Conservation (phyloP, 2,329 filamentous ascomycete species). For the Aspergillus unguis region DNA sequence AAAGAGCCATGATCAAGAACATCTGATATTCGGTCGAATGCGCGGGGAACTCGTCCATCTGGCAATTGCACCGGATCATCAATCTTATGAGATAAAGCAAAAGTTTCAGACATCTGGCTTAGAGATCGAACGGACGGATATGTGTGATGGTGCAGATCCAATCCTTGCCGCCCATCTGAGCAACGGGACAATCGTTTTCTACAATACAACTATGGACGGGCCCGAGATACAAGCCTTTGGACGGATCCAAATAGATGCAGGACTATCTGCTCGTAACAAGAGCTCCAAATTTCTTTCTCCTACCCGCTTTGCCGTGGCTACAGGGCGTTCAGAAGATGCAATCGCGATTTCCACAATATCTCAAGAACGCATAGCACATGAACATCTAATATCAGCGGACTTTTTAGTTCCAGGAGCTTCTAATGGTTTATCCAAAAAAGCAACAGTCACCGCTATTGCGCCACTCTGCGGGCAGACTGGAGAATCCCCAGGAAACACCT, state of each 20-base stretch:
- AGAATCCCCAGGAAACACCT: constrained; percentile 46
- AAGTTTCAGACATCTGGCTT: constrained; percentile 46
- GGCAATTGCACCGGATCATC: constrained; percentile 33
- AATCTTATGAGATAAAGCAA: constrained; percentile 30
- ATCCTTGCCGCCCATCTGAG: constrained; percentile 53
- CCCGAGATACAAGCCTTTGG: constrained; percentile 38
- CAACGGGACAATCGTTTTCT: constrained; percentile 49
- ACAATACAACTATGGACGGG: constrained; percentile 35
- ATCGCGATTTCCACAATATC: constrained; percentile 52
- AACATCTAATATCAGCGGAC: constrained; percentile 38
- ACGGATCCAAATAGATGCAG: constrained; percentile 20
- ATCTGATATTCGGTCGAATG: constrained; percentile 55
- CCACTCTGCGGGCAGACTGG: constrained; percentile 29
- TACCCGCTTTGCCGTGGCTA: constrained; percentile 51
- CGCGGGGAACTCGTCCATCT: constrained; percentile 50
- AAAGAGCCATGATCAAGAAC: constrained; percentile 37
- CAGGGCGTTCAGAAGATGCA: constrained; percentile 41
- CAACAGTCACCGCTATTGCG: constrained; percentile 36
- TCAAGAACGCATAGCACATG: constrained; percentile 40
- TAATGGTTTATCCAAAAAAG: constrained; percentile 20
- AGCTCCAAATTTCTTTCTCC: constrained; percentile 54
- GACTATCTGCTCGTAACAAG: constrained; percentile 38
- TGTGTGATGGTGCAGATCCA: constrained; percentile 40
- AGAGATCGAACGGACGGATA: constrained; percentile 48
- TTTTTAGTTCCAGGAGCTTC: constrained; percentile 28